Base-by-base conservation (phyloP, 768 basidiomycete genomes). In the Tubosaeta sp. region DNA sequence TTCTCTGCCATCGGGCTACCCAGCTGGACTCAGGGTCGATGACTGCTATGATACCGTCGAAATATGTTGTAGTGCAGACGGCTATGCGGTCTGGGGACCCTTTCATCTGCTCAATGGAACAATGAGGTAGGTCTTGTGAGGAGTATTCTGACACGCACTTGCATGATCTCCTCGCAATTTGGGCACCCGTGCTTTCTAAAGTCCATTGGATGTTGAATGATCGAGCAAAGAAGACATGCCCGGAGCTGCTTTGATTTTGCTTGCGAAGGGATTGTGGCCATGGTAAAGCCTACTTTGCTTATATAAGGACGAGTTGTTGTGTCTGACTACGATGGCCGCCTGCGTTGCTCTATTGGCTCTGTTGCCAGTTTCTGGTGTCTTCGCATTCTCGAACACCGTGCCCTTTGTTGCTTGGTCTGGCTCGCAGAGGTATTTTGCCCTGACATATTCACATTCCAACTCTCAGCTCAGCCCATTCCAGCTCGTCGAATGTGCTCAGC, bases 1-100 rank as follows among this genome's bases (percentile, higher is more conserved):
- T 92, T 66, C 95, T 74, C 69, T 99, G 94, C 94, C 94, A 99
- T 58, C 89, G 81, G 7, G 90, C 90, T 6, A 98, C 94, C 96
- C 96, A 99, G 66, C 90, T 93, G 43, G 79, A 78, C 59, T 90
- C 84, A 2, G 94, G 87, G 60, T 90, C 82, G 39, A 93, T 83
- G 42, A 93, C 81, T 0, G 94, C 82, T 56, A 97, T 90, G 34
- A 92, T 77, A 12, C 96, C 96, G 59, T 98, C 95, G 58, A 90
- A 99, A 57, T 90, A 85, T 2, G 88, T 84, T 22, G 93, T 94
- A 10, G 95, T 99, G 68, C 94, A 97, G 43, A 80, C 76, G 11
- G 79, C 70, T 27, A 97, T 88, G 19, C 90, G 80, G 54, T 98
- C 96, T 6, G 81, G 75, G 45, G 82, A 87, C 19, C 86, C 86